Evolutionary conservation across 1,284 basidiomycete species (phyloP).

Genomic region (Papiliotrema nemorosa): DNA sequence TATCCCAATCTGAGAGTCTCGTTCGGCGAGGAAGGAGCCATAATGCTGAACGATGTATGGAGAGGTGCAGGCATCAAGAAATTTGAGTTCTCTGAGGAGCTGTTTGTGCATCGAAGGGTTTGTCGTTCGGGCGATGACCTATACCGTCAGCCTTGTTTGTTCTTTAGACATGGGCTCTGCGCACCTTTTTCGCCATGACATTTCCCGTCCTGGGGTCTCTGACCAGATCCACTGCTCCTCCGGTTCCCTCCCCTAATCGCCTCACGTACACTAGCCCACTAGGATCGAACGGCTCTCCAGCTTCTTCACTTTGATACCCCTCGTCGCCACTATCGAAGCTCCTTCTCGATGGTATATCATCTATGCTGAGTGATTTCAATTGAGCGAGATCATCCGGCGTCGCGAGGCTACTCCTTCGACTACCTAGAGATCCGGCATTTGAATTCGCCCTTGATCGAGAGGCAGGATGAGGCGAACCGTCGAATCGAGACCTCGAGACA

Average conservation of each 20-base stretch:
- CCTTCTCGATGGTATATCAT: conserved; percentile 8
- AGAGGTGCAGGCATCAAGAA: conserved; percentile 80
- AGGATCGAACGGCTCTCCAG: conserved; percentile 24
- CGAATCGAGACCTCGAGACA: conserved; percentile 21
- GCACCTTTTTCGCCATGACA: conserved; percentile 83
- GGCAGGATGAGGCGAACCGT: conserved; percentile 14
- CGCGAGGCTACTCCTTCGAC: conserved; percentile 10
- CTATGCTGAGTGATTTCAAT: conserved; percentile 3
- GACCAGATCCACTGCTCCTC: conserved; percentile 92
- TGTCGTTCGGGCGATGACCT: conserved; percentile 89
- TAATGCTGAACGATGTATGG: conserved; percentile 88
- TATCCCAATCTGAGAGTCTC: conserved; percentile 89
- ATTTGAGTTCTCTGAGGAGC: conserved; percentile 85
- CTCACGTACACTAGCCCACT: conserved; percentile 67
- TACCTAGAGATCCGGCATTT: conserved; percentile 1
- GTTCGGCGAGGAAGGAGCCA: conserved; percentile 91
- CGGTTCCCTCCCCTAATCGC: conserved; percentile 88
- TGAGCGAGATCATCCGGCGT: conserved; percentile 2
- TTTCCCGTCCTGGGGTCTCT: conserved; percentile 67
- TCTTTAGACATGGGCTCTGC: conserved; percentile 10
- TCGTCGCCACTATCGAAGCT: conserved; percentile 3
- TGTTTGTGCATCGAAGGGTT: conserved; percentile 82
- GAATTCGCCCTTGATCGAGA: conserved; percentile 20
- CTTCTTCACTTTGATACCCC: conserved; percentile 10
- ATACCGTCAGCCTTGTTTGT: neutral